Percentiles rank a stretch among this genome's conserved stretches.
These are phyloP conservation scores for Heracleum sosnowskyi DNA, from an alignment of 129 eudicot species.

Conservation along the genomic window DNA sequence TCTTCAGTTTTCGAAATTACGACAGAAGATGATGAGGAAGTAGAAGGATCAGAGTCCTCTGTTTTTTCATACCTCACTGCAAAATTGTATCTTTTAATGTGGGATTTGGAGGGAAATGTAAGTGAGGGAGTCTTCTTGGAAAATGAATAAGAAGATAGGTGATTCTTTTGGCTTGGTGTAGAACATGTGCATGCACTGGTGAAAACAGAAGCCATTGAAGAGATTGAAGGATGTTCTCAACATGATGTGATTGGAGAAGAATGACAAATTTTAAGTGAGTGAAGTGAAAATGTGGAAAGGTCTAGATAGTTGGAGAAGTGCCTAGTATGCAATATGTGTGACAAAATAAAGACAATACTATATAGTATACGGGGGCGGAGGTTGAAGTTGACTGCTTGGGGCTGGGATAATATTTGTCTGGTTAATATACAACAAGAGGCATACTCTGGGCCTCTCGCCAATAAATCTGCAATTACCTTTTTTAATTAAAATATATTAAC, in stretches of 20 bases:
- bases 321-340: constrained; percentile 25
- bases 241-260: constrained; percentile 7
- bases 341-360: not conserved
- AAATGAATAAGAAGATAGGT: constrained; percentile 17
- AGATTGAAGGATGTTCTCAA: not conserved
- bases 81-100: constrained; percentile 31
- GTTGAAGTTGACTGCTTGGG: not conserved
- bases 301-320: constrained; percentile 76
- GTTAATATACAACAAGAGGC: not conserved
- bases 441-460: too few species aligned
- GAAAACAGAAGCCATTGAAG: constrained; percentile 50
- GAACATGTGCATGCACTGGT: constrained; percentile 32
- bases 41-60: constrained; percentile 31
- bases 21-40: constrained; percentile 26
- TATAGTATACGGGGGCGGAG: not conserved
- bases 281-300: constrained; percentile 14
- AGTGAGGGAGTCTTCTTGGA: constrained; percentile 19
- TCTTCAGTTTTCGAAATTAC: constrained; percentile 30
- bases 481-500: too few species aligned
- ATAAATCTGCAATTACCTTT: too few species aligned
- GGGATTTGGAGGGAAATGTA: constrained; percentile 17
- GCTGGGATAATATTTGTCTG: not conserved
- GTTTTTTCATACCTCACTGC: constrained; percentile 45
- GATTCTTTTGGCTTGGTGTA: constrained; percentile 15
- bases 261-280: constrained; percentile 15